Conservation (phyloP, 352 stramenopile species). For the Phytophthora podocarpi region DNA sequence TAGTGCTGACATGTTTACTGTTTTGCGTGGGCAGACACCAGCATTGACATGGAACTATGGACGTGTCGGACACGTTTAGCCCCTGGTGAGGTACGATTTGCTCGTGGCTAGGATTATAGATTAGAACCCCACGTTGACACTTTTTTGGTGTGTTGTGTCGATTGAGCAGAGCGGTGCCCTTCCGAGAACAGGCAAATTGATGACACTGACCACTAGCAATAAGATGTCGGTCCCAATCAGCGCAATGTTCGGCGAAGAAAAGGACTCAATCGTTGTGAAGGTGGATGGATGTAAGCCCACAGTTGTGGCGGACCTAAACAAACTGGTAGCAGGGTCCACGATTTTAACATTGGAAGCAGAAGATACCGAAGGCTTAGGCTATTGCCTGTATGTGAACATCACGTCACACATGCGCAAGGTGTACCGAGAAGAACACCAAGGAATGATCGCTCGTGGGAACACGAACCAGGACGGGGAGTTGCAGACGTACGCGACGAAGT, state of each 20-base stretch:
- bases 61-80: slow-evolving; percentile 59
- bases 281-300: slow-evolving; percentile 86
- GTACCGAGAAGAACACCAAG: slow-evolving; percentile 87
- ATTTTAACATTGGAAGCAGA: slow-evolving; percentile 79
- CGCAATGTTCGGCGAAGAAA: slow-evolving; percentile 78
- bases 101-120: neutral
- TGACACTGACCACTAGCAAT: slow-evolving; percentile 62
- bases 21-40: slow-evolving; percentile 52
- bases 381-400: slow-evolving; percentile 88
- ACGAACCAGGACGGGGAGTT: slow-evolving; percentile 50
- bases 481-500: slow-evolving; percentile 88
- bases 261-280: slow-evolving; percentile 87
- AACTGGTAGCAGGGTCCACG: slow-evolving; percentile 60
- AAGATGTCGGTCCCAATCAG: slow-evolving; percentile 87
- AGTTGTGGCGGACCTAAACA: slow-evolving; percentile 72
- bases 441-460: slow-evolving; percentile 67
- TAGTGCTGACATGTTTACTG: slow-evolving; percentile 7
- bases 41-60: slow-evolving; percentile 84
- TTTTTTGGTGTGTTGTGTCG: neutral
- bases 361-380: slow-evolving; percentile 57
- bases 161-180: slow-evolving; percentile 46
- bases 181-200: slow-evolving; percentile 45
- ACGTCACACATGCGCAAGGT: slow-evolving; percentile 85
- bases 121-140: neutral
- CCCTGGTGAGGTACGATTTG: slow-evolving; percentile 49